Evolutionary conservation across 108 stramenopile genomes (phyloP), one percentile per base, ranked within the genome.

Genomic region (Conticribra guillardii): DNA sequence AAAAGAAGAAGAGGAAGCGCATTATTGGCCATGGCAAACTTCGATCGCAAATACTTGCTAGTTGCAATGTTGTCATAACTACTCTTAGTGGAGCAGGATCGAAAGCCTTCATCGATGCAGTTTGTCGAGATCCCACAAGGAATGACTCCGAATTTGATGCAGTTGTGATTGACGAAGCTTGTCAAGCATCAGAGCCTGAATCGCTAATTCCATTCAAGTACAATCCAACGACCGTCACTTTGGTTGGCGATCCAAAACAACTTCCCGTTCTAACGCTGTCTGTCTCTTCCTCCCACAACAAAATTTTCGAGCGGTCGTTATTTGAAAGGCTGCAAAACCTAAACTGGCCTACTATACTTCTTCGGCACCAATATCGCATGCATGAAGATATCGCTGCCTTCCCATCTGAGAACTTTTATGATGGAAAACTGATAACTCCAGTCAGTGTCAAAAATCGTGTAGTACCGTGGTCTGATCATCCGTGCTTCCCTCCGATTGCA

Each of bases 121-220:
- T 79, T 17, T 70, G 66, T 18, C 45, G 79, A 65, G 68, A 79
- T 50, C 54, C 54, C 24, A 80, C 74, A 17, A 58, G 70, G 15
- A 64, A 64, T 33, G 71, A 71, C 26, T 89, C 74, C n/a, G 82
- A 83, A 29, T 96, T 95, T 56, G 82, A 79, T 29, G 89, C 90
- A 2, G 83, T 92, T 14, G 91, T 96, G n/a, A 83, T 96, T 21
- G 96, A 96, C 69, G 94, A 96, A 64, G 96, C 96, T 2, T 92
- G 89, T 19, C 93, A 94, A 55, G 85, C 85, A 27, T 87, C 92
- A 4, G 96, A 96, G 70, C 71, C 90, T 16, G 84, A 91, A 27
- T 82, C 85, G 1, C 85, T 96, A 31, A 89, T 96, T 15, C 94
- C 96, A 2, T 87, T 96, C 23, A 84, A 84, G 30, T 74, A 82